phyloP scores from a whole-genome alignment of 169 alveolate species.

The Plasmodium vivax region DNA sequence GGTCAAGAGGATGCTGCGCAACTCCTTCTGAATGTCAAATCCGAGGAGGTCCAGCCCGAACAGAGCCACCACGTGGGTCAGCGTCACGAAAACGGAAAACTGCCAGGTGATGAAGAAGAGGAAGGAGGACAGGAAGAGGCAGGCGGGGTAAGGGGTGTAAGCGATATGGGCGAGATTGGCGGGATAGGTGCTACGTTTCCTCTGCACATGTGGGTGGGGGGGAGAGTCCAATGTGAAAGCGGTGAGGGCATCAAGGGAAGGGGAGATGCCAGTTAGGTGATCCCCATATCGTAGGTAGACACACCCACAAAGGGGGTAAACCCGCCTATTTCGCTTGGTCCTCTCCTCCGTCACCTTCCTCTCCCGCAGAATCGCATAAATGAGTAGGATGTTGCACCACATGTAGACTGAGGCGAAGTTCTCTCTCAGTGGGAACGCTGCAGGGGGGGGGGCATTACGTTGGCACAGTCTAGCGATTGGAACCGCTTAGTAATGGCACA shows the following conservation, averaged over 20 bases:
- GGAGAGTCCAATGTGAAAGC: background rate
- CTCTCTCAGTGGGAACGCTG: conserved; percentile 68
- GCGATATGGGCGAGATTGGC: too few species aligned
- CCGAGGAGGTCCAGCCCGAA: conserved; percentile 49
- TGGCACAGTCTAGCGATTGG: too few species aligned
- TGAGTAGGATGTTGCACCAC: conserved; percentile 51
- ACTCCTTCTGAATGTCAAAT: conserved; percentile 15
- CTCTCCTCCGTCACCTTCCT: background rate
- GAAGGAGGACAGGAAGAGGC: conserved; percentile 17
- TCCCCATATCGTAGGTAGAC: background rate
- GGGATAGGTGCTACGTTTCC: background rate
- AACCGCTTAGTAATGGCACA: too few species aligned
- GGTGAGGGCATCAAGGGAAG: background rate
- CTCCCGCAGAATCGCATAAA: conserved; percentile 24
- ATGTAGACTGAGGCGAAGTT: conserved; percentile 61
- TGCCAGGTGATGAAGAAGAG: conserved; percentile 52
- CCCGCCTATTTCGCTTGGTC: background rate
- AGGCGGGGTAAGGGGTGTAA: too few species aligned
- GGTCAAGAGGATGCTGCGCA: background rate
- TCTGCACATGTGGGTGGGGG: background rate
- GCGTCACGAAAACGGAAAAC: conserved; percentile 36
- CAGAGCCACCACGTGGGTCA: conserved; percentile 39
- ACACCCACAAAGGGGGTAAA: background rate
- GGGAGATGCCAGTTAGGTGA: background rate
- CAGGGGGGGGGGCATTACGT: background rate